phyloP scores from a whole-genome alignment of 192 early-diverging fungal species.

The Backusella parvicylindrica region DNA sequence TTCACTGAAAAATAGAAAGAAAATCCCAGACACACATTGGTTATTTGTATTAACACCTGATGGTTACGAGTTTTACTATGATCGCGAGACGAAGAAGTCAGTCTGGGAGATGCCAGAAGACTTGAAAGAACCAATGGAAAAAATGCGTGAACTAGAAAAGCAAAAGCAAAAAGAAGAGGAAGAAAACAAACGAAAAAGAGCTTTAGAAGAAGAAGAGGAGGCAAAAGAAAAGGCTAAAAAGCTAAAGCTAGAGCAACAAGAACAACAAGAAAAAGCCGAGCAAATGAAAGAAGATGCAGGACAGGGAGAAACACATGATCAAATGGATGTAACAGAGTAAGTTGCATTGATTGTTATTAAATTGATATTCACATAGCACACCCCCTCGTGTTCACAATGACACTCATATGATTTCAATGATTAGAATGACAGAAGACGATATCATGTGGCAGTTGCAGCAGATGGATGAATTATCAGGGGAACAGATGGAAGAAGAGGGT shows the following conservation, averaged over 20 bases:
- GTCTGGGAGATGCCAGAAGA: slow-evolving; percentile 59
- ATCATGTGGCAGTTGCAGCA: slow-evolving; percentile 55
- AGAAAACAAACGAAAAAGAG: background rate
- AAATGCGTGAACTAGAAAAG: slow-evolving; percentile 31
- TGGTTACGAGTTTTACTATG: slow-evolving; percentile 76
- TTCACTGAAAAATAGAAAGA: slow-evolving; percentile 50
- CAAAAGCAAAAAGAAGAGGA: slow-evolving; percentile 29
- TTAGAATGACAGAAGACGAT: slow-evolving; percentile 63
- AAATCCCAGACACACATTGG: slow-evolving; percentile 70
- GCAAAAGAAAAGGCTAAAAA: slow-evolving; percentile 13
- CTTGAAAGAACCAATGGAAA: slow-evolving; percentile 25
- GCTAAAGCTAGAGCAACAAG: slow-evolving; percentile 2
- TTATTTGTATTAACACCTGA: slow-evolving; percentile 65
- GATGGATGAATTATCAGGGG: slow-evolving; percentile 31
- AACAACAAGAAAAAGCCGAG: background rate
- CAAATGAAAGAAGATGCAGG: slow-evolving; percentile 2
- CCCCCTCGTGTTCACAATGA: background rate
- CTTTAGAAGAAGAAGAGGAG: slow-evolving; percentile 3
- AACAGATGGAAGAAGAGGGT: background rate
- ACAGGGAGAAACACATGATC: slow-evolving; percentile 2
- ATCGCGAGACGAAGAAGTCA: slow-evolving; percentile 62
- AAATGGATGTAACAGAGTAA: slow-evolving; percentile 32
- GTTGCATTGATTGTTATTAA: too few relatives aligned
- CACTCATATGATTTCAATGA: background rate
- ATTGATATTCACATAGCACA: background rate